Evolutionary conservation across 2,329 filamentous ascomycete species (phyloP), one percentile per base, ranked within the genome.

Genomic region (Alternaria sp.): DNA sequence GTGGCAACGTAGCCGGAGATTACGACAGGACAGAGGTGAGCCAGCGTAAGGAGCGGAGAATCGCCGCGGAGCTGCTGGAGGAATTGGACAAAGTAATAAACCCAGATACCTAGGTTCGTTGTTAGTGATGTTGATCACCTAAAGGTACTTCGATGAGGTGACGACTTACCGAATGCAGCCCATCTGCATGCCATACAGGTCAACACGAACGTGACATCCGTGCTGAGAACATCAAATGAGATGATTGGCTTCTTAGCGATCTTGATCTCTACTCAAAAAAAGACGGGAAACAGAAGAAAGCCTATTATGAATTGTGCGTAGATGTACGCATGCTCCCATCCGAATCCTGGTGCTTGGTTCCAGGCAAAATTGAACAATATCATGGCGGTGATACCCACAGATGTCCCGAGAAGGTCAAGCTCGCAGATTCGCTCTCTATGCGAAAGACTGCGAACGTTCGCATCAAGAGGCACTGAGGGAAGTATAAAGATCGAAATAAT

Each of bases 351-450:
- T 0, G 85, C 87, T 68, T 90, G 86, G 58, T 88, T 90, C 85
- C 86, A 89, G 0, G 87, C 85, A 65, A 90, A 85, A 70, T 89
- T 89, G 75, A 90, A 81, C 17, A 90, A 78, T 6, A 71, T 79
- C 24, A 90, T 77, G 0, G 82, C 83, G 0, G 79, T 77, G 17
- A 89, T 80, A 1, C 87, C 87, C 3, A 79, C 74, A 4, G 77
- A 58, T 5, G 79, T 79, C 10, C 83, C 84, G 5, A 80, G 66
- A 21, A 80, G 62, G 55, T 84, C 82, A 5, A 82, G 68, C 29
- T 78, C 71, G 51, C 60, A 59, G 57, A 77, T 67, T 54, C 60
- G 75, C 33, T 74, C 62, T 31, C 52, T 49, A 8, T 59, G 17
- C 10, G 61, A 56, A 21, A 63, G 64, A 10, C 44, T 45, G 28